Evolutionary conservation across 1,284 basidiomycete genomes (phyloP).

Genomic region (Puccinia brachypodii): DNA sequence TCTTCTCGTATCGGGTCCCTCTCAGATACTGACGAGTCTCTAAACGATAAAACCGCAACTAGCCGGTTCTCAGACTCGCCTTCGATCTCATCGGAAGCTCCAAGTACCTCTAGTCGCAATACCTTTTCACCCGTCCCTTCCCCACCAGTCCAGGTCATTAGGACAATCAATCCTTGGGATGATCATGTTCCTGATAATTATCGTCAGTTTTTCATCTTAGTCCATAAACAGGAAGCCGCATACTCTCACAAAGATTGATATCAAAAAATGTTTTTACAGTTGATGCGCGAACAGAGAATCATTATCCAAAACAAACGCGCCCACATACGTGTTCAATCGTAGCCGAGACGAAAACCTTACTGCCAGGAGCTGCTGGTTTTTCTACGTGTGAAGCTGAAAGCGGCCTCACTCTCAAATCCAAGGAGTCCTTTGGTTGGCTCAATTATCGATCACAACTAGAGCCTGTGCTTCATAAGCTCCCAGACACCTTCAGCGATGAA

Average conservation of each 20-base stretch:
- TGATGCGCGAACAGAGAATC: neutral
- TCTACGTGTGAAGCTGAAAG: neutral
- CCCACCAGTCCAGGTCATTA: neutral
- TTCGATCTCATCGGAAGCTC: slow-evolving; percentile 7
- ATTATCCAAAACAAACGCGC: neutral
- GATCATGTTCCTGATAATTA: neutral
- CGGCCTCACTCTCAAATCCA: neutral
- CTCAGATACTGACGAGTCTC: neutral
- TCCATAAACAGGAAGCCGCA: neutral
- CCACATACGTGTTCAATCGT: neutral
- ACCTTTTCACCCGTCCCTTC: slow-evolving; percentile 6
- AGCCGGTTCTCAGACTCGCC: neutral
- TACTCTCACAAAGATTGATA: neutral
- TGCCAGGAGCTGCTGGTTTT: neutral
- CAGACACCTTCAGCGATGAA: neutral
- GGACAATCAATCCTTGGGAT: neutral
- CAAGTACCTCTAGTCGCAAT: slow-evolving; percentile 4
- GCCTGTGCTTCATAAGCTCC: neutral
- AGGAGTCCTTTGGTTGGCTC: neutral
- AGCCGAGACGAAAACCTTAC: neutral
- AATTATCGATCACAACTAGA: neutral
- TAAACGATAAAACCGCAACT: neutral
- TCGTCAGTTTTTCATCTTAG: neutral
- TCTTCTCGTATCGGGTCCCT: neutral
- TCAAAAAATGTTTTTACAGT: neutral